Percentiles rank a stretch among this genome's conserved stretches.
Evolutionary conservation across 1,284 basidiomycete species (phyloP).

Genomic region (Malassezia globosa): DNA sequence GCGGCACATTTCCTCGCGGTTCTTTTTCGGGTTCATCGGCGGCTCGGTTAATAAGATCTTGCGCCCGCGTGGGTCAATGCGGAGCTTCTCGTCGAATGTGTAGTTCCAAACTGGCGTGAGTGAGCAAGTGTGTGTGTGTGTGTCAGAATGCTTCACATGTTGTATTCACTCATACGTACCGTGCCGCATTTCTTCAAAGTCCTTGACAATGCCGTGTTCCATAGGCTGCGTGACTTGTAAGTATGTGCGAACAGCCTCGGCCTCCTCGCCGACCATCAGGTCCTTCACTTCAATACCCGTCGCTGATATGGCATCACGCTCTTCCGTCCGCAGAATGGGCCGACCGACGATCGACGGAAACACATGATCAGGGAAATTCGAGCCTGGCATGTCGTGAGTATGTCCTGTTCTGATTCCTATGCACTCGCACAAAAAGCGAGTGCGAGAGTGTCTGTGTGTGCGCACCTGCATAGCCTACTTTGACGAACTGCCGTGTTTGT

Average conservation of each 20-base stretch:
- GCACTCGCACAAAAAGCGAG: too few species aligned
- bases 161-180: conserved; percentile 5
- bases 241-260: conserved; percentile 83
- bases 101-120: conserved; percentile 69
- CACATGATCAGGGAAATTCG: conserved; percentile 88
- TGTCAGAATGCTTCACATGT: too few species aligned
- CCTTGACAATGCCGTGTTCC: conserved; percentile 97
- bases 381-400: conserved; percentile 13
- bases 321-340: conserved; percentile 92
- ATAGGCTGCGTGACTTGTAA: conserved; percentile 94
- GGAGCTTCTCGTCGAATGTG: conserved; percentile 90
- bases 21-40: conserved; percentile 96
- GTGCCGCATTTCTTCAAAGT: conserved; percentile 98
- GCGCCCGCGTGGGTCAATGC: conserved; percentile 70
- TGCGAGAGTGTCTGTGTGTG: neutral
- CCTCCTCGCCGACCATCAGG: conserved; percentile 95
- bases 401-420: neutral
- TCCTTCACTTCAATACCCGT: conserved; percentile 56
- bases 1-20: conserved; percentile 85
- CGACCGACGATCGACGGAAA: conserved; percentile 94
- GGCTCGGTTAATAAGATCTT: conserved; percentile 95
- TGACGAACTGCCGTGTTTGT: conserved; percentile 54
- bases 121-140: too few species aligned
- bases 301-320: conserved; percentile 61
- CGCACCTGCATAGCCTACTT: conserved; percentile 83